A percentile compares a stretch with the other conserved stretches of the same genome.
Evolutionary conservation across 352 stramenopile genomes (phyloP).

Genomic region (Phytophthora fragariae): DNA sequence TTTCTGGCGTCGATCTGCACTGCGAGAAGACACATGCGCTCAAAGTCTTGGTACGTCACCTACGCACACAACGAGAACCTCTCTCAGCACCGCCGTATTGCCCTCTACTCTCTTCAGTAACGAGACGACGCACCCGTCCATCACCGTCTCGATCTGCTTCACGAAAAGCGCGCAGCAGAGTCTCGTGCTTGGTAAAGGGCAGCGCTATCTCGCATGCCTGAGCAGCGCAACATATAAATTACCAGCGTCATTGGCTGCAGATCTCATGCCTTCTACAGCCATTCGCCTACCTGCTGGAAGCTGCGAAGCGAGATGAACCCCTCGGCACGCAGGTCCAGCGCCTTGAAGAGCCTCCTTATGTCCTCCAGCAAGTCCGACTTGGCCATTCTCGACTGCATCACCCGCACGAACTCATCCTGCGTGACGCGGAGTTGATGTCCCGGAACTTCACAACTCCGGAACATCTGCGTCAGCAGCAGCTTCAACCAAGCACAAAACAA

Average conservation of each 20-base stretch:
- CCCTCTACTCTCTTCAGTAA: not conserved
- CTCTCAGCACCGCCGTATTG: too few species aligned
- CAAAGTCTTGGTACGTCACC: constrained; percentile 77
- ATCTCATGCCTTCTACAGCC: too few species aligned
- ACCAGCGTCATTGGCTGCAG: too few species aligned
- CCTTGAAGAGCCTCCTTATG: constrained; percentile 69
- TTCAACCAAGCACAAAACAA: constrained; percentile 13
- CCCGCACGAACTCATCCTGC: constrained; percentile 35
- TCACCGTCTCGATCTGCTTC: constrained; percentile 70
- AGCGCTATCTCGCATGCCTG: constrained; percentile 45
- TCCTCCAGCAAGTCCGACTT: constrained; percentile 65
- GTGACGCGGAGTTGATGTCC: constrained; percentile 35
- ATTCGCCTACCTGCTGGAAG: constrained; percentile 47
- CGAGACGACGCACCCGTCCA: constrained; percentile 43
- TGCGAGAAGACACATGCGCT: constrained; percentile 63
- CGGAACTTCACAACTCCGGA: constrained; percentile 24
- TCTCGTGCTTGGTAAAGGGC: constrained; percentile 47
- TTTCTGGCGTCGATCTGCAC: constrained; percentile 39
- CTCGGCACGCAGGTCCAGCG: constrained; percentile 61
- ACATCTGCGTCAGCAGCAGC: constrained; percentile 73
- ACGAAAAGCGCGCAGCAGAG: constrained; percentile 46
- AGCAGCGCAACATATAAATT: not conserved
- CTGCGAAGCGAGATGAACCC: constrained; percentile 72
- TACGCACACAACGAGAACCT: constrained; percentile 12
- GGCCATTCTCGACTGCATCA: constrained; percentile 45